Percentiles rank a stretch among this genome's conserved stretches.
phyloP scores from a whole-genome alignment of 805 yeast genomes.

The Candida easanensis region DNA sequence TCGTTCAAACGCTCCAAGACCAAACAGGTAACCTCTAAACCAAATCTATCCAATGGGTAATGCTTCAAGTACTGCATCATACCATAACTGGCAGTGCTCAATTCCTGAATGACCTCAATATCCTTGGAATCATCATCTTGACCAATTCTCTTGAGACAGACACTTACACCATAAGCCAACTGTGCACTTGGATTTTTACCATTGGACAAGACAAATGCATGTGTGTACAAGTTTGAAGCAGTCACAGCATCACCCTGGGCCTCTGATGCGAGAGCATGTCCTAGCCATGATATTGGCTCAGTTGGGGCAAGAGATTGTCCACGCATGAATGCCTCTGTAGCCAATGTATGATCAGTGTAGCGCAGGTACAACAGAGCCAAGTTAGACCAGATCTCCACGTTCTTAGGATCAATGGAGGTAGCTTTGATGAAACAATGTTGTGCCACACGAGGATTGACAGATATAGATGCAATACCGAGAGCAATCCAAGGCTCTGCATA shows the following conservation, averaged over 20 bases:
- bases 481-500: slow-evolving; percentile 79
- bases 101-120: slow-evolving; percentile 58
- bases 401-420: slow-evolving; percentile 61
- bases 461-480: slow-evolving; percentile 71
- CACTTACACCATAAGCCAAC: slow-evolving; percentile 63
- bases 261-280: slow-evolving; percentile 66
- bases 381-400: slow-evolving; percentile 73
- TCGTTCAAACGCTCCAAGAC: slow-evolving; percentile 70
- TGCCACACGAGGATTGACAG: slow-evolving; percentile 64
- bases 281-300: slow-evolving; percentile 75
- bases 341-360: slow-evolving; percentile 66
- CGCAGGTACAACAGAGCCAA: slow-evolving; percentile 74
- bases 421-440: slow-evolving; percentile 95
- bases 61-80: slow-evolving; percentile 61
- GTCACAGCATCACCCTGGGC: slow-evolving; percentile 45
- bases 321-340: slow-evolving; percentile 66
- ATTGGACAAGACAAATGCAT: slow-evolving; percentile 74
- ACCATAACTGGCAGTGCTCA: slow-evolving; percentile 66
- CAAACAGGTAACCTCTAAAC: slow-evolving; percentile 51
- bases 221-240: slow-evolving; percentile 66
- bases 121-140: slow-evolving; percentile 48
- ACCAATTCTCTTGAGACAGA: slow-evolving; percentile 46
- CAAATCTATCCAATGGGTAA: slow-evolving; percentile 55
- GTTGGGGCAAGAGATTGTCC: slow-evolving; percentile 84
- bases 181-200: slow-evolving; percentile 71